A percentile compares a stretch with the other conserved stretches of the same genome.
Evolutionary conservation across 108 stramenopile species (phyloP).

Genomic region (Epithemia pelagica): DNA sequence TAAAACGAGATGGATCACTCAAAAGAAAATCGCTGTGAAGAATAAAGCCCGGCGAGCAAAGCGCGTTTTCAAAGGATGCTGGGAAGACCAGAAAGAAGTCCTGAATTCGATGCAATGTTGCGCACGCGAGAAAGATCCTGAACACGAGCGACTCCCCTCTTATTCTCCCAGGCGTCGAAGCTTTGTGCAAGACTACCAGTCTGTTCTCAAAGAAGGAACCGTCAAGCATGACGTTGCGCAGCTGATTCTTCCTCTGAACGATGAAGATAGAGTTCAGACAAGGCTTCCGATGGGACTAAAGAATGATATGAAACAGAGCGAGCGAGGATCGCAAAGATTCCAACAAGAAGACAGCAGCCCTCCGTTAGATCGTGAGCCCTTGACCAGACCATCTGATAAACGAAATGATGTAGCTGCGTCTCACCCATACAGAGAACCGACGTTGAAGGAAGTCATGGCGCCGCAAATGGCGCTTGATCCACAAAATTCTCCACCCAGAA

Average conservation of each 20-base stretch:
- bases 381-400: too few species aligned
- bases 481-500: too few species aligned
- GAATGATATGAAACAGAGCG: too few species aligned
- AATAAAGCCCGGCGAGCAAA: neutral
- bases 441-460: too few species aligned
- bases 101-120: neutral
- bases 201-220: neutral
- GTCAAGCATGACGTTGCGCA: neutral
- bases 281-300: too few species aligned
- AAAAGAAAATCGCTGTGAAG: neutral
- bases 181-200: neutral
- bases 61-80: neutral
- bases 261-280: too few species aligned
- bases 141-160: neutral
- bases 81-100: neutral
- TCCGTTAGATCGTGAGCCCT: too few species aligned
- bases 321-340: too few species aligned
- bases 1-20: neutral
- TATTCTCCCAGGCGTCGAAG: neutral
- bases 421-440: too few species aligned
- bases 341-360: too few species aligned
- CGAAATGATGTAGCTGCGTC: too few species aligned
- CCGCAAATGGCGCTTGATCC: too few species aligned
- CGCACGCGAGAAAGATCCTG: neutral
- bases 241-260: neutral